Evolutionary conservation across 2,329 filamentous ascomycete species (phyloP).

Genomic region (Zelopaecilomyces penicillatus): DNA sequence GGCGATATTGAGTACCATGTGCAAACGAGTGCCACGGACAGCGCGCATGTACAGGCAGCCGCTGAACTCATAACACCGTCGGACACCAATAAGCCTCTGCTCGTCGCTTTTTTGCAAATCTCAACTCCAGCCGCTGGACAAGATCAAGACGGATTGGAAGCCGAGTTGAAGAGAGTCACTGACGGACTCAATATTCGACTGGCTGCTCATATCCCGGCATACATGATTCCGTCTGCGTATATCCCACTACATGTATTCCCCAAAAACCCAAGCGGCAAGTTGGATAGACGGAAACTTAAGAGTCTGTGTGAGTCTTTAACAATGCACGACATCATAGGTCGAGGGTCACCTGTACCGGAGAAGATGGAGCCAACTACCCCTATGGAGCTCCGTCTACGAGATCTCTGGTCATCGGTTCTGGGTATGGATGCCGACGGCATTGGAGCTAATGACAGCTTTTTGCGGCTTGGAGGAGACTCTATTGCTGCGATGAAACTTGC

Average conservation of each 20-base stretch:
- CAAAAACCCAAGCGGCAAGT: conserved; percentile 11
- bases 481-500: conserved; percentile 35
- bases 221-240: conserved; percentile 14
- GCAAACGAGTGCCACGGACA: neutral
- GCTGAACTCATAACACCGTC: neutral
- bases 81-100: neutral
- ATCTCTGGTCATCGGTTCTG: neutral
- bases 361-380: neutral
- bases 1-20: conserved; percentile 12
- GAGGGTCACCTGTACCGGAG: neutral
- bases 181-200: neutral
- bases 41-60: neutral
- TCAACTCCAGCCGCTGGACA: neutral
- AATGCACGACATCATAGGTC: conserved; percentile 1
- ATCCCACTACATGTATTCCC: conserved; percentile 11
- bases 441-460: conserved; percentile 27
- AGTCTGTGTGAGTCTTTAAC: conserved; percentile 4
- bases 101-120: conserved; percentile 4
- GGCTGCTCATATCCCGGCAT: conserved; percentile 8
- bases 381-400: neutral
- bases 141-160: neutral
- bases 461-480: conserved; percentile 35
- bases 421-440: conserved; percentile 11
- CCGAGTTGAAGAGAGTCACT: neutral
- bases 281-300: conserved; percentile 7